Conservation (phyloP, 2,329 filamentous ascomycete genomes). For the Diaporthe sp. region DNA sequence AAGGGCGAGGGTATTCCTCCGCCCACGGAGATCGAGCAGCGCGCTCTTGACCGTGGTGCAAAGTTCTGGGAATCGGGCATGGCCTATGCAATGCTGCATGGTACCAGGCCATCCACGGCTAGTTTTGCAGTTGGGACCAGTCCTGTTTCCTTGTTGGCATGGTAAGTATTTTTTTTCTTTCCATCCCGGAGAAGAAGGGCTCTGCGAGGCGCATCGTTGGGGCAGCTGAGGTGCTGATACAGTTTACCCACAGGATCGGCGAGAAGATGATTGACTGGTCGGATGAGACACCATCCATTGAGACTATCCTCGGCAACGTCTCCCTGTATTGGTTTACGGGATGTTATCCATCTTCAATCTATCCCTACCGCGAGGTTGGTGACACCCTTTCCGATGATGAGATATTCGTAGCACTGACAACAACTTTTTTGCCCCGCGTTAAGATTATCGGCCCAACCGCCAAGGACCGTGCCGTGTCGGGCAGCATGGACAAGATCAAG, state of each 20-base stretch:
- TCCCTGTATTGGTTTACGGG: slow-evolving; percentile 70
- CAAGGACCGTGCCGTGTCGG: neutral
- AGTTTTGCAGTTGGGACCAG: slow-evolving; percentile 66
- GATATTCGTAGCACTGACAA: neutral
- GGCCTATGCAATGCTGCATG: slow-evolving; percentile 67
- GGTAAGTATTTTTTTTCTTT: slow-evolving; percentile 47
- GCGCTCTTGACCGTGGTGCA: slow-evolving; percentile 52
- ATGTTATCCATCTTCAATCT: slow-evolving; percentile 62
- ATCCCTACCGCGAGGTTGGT: slow-evolving; percentile 59
- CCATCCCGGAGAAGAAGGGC: slow-evolving; percentile 40
- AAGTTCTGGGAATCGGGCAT: slow-evolving; percentile 58
- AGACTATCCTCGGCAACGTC: slow-evolving; percentile 63
- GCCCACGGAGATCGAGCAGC: slow-evolving; percentile 52
- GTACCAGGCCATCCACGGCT: slow-evolving; percentile 68
- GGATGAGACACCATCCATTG: slow-evolving; percentile 55
- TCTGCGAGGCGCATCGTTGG: too few relatives aligned
- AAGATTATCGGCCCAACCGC: neutral
- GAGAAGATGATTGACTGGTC: slow-evolving; percentile 70
- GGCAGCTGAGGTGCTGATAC: neutral
- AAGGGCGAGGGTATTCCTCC: slow-evolving; percentile 39
- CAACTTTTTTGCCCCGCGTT: too few relatives aligned
- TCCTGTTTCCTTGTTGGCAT: slow-evolving; percentile 70
- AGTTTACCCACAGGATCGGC: slow-evolving; percentile 55
- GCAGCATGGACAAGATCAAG: slow-evolving; percentile 37
- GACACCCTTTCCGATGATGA: neutral